Percentiles rank a stretch among this genome's conserved stretches.
Evolutionary conservation across 2,329 filamentous ascomycete species (phyloP).

Genomic region (Tolypocladium paradoxum): DNA sequence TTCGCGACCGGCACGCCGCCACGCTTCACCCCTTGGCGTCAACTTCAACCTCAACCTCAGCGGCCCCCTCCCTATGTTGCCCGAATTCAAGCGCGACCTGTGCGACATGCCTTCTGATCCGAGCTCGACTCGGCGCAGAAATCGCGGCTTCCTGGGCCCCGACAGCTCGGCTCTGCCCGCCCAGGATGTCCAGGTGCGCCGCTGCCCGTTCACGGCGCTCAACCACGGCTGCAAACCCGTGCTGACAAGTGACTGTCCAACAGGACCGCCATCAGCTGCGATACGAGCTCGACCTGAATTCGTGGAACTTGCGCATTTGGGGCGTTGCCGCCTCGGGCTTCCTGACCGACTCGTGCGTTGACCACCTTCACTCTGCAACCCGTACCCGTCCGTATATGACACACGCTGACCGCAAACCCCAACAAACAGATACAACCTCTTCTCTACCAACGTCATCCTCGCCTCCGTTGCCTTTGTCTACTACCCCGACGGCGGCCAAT

Average conservation of each 20-base stretch:
- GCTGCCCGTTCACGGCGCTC: not conserved
- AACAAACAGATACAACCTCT: conserved; percentile 36
- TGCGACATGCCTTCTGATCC: conserved; percentile 18
- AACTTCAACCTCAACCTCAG: not conserved
- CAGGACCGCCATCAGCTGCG: conserved; percentile 41
- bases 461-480: conserved; percentile 42
- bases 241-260: conserved; percentile 1
- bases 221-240: not conserved
- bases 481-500: conserved; percentile 33
- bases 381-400: not conserved
- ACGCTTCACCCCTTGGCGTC: not conserved
- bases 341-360: conserved; percentile 40
- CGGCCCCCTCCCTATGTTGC: not conserved
- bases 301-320: conserved; percentile 44
- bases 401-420: not conserved
- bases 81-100: not conserved
- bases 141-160: conserved; percentile 39
- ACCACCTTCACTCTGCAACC: not conserved
- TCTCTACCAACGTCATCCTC: conserved; percentile 44
- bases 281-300: conserved; percentile 43
- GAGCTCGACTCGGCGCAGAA: conserved; percentile 20
- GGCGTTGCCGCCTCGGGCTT: conserved; percentile 44
- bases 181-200: conserved; percentile 35
- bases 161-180: conserved; percentile 40
- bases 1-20: not conserved